Base-by-base conservation (phyloP, 2,329 filamentous ascomycete species). In the Annulohypoxylon truncatum region DNA sequence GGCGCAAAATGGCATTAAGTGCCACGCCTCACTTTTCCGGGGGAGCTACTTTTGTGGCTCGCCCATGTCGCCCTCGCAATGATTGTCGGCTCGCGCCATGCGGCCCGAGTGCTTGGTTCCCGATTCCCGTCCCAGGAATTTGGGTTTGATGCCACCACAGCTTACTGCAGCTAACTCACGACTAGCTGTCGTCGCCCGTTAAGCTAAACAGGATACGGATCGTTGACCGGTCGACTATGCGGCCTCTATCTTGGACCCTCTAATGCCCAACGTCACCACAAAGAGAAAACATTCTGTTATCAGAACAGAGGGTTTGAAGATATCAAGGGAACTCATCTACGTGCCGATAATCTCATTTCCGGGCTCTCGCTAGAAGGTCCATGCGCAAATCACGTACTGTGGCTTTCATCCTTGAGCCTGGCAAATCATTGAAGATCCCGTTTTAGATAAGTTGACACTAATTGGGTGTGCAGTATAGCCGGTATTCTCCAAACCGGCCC, bases 11-110 rank as follows among this genome's bases (percentile, higher is more conserved):
- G 18, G 31, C 44, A 54, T 35, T 48, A 33, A 38, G 33, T 52
- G 44, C 18, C 46, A 33, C 65, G 64, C 67, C 67, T 70, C 65
- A 68, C 61, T 70, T 68, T 66, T 58, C 57, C 55, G 22, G 50
- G 61, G 53, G 15, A 33, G 46, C 33, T 42, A 54, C 24, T 52
- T 31, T 26, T 51, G 55, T 64, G 51, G 58, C 50, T 58, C 55
- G 20, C 47, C 46, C 28, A 31, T 42, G 38, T 58, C 54, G 26
- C 47, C 40, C 24, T 38, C 42, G 46, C 46, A 64, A 62, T 58
- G 48, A 61, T 48, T 58, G 44, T 65, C 64, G 58, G 58, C 51
- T 59, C 47, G 63, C 28, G 51, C 59, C 61, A 69, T 65, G 54
- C 64, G 67, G 61, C 58, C 67, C 67, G 64, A 68, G 61, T 62